Evolutionary conservation across 805 yeast genomes (phyloP).

Genomic region (Candida hungchunana): DNA sequence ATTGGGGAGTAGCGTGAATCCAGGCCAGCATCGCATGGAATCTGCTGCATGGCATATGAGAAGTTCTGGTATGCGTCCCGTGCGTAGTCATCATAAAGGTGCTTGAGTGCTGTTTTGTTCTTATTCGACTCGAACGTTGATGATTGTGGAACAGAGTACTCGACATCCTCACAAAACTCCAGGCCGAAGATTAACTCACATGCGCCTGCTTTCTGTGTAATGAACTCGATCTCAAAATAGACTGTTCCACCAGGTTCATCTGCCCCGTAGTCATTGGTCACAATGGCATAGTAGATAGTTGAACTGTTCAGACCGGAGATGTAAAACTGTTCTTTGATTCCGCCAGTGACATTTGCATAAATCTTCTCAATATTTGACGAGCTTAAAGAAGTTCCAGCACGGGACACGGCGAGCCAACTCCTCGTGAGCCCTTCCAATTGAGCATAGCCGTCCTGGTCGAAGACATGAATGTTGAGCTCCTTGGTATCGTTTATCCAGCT

Average conservation of each 20-base stretch:
- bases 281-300: slow-evolving; percentile 59
- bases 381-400: slow-evolving; percentile 5
- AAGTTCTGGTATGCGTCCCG: slow-evolving; percentile 55
- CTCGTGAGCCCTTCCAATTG: slow-evolving; percentile 2
- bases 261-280: slow-evolving; percentile 46
- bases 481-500: slow-evolving; percentile 7
- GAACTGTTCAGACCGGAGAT: slow-evolving; percentile 57
- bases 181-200: slow-evolving; percentile 75
- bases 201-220: slow-evolving; percentile 46
- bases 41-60: slow-evolving; percentile 67
- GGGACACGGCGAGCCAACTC: slow-evolving; percentile 15
- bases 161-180: slow-evolving; percentile 74
- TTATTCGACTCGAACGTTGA: slow-evolving; percentile 30
- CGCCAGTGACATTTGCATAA: slow-evolving; percentile 22
- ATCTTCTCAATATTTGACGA: slow-evolving; percentile 1
- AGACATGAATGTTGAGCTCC: slow-evolving; percentile 6
- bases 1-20: slow-evolving; percentile 74
- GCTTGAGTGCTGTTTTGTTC: slow-evolving; percentile 32
- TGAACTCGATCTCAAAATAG: slow-evolving; percentile 52
- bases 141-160: slow-evolving; percentile 77
- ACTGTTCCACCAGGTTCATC: slow-evolving; percentile 57
- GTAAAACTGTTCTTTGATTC: slow-evolving; percentile 55
- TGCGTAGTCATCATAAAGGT: slow-evolving; percentile 64
- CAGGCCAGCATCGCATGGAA: slow-evolving; percentile 65
- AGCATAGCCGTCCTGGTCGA: slow-evolving; percentile 8